Evolutionary conservation across 345 rosid genomes (phyloP), one percentile per base, ranked within the genome.

Genomic region (Corchorus olitorius): DNA sequence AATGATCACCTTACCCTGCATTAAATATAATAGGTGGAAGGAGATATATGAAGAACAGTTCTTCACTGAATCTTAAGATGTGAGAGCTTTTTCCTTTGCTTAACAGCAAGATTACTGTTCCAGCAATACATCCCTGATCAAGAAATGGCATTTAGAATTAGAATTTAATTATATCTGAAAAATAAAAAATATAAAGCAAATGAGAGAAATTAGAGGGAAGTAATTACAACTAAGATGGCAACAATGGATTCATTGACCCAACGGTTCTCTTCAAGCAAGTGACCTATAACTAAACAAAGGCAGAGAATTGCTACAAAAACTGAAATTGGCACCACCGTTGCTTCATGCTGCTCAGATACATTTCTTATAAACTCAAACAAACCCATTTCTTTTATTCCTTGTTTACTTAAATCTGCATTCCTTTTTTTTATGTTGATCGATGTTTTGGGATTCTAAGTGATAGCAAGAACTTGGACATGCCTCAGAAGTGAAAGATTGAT

Each of bases 1-100:
- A n/a, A 27, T 39, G 62, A 75, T 27, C 27, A 27, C 17, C 82
- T 74, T 83, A 94, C 98, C 98, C 98, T 45, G 97, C 98, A 84
- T 93, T 94, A 83, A 94, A 94, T 70, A 94, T 94, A 19, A 94
- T 94, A 0, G 98, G 99, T 16, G 99, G 98, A 83, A 94, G 98
- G 82, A 94, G 97, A 74, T 94, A 94, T 54, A 94, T 83, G 79
- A 94, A 94, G 92, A 94, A 94, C 70, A 93, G 81, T 76, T 90
- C 91, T 77, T 94, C 99, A 77, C 72, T 86, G 79, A 93, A 93
- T 65, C 85, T 88, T 46, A 94, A 80, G 77, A 93, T 89, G 77
- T 87, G 98, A 72, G 98, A 89, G 75, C 84, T 86, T 76, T 89
- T 89, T 59, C 99, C 94, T 79, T 87, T 94, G 85, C 84, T 91